These are phyloP conservation scores for Bruguiera parviflora DNA, from an alignment of 345 rosid species.

Conservation along the genomic window DNA sequence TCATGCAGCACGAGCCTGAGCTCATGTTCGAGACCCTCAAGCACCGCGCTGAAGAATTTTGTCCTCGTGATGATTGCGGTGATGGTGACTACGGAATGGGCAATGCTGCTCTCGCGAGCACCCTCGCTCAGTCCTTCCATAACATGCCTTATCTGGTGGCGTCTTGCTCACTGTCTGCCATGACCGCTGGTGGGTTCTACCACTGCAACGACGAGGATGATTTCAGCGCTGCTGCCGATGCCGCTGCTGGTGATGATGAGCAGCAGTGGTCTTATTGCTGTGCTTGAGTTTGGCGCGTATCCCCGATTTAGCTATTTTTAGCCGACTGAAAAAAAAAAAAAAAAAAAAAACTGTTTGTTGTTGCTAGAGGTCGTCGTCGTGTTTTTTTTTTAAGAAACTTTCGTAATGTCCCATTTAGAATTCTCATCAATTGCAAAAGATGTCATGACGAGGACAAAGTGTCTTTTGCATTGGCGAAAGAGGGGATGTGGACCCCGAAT, in stretches of 20 bases:
- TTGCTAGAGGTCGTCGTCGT: constrained; percentile 25
- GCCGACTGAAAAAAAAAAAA: neutral
- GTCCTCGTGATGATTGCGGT: constrained; percentile 27
- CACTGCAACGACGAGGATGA: constrained; percentile 47
- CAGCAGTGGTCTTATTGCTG: constrained; percentile 62
- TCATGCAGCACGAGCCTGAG: constrained; percentile 96
- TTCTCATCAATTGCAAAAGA: constrained; percentile 11
- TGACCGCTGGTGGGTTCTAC: constrained; percentile 52
- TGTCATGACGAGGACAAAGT: constrained; percentile 3
- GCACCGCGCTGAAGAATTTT: constrained; percentile 71
- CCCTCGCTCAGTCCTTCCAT: constrained; percentile 65
- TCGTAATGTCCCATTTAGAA: constrained; percentile 8
- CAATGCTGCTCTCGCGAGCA: constrained; percentile 39
- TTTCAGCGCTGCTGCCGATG: constrained; percentile 30
- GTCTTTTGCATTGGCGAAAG: constrained; percentile 29
- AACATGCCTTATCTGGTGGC: constrained; percentile 82
- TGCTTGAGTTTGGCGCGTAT: constrained; percentile 39
- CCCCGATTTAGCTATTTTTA: neutral
- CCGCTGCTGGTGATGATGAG: constrained; percentile 48
- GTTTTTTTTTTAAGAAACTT: neutral
- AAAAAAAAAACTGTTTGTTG: constrained; percentile 3
- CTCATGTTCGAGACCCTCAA: constrained; percentile 90
- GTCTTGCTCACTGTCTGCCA: constrained; percentile 62
- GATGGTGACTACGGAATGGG: constrained; percentile 32
- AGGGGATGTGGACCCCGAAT: constrained; percentile 33